Evolutionary conservation across 306 rosid genomes (phyloP).

Genomic region (Quercus suber): DNA sequence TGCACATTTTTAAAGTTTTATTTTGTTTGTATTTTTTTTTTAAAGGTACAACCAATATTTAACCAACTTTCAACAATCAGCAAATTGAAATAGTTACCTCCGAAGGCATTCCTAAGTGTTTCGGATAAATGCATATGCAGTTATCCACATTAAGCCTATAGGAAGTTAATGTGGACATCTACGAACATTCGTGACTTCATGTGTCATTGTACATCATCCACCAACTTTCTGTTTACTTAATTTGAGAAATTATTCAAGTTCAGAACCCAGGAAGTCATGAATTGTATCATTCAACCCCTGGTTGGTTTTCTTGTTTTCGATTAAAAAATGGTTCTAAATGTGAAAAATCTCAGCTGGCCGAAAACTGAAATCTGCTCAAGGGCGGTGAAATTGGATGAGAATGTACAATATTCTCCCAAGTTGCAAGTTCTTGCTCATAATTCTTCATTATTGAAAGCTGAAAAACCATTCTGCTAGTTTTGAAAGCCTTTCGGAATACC

Average conservation of each 20-base stretch:
- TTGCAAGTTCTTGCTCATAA: not conserved
- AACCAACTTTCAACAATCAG: too few species aligned
- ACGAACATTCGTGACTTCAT: not conserved
- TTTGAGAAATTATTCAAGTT: not conserved
- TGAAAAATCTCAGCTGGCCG: too few species aligned
- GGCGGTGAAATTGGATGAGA: not conserved
- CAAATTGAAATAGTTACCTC: too few species aligned
- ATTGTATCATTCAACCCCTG: not conserved
- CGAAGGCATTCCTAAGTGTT: too few species aligned
- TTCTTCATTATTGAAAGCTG: not conserved
- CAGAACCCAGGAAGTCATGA: not conserved
- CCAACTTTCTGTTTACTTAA: not conserved
- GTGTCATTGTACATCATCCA: not conserved
- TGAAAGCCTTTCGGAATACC: not conserved
- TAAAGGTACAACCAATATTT: too few species aligned
- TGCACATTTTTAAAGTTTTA: too few species aligned
- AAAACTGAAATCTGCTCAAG: not conserved
- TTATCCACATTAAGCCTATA: not conserved
- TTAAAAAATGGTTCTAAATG: not conserved
- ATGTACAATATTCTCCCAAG: not conserved
- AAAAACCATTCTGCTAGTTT: not conserved
- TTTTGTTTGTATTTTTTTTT: too few species aligned
- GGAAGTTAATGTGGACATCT: not conserved
- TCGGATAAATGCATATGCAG: too few species aligned
- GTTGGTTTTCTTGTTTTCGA: not conserved